These are phyloP conservation scores for Selaginella tamariscina DNA, from an alignment of 75 land plant genomes.

Conservation along the genomic window DNA sequence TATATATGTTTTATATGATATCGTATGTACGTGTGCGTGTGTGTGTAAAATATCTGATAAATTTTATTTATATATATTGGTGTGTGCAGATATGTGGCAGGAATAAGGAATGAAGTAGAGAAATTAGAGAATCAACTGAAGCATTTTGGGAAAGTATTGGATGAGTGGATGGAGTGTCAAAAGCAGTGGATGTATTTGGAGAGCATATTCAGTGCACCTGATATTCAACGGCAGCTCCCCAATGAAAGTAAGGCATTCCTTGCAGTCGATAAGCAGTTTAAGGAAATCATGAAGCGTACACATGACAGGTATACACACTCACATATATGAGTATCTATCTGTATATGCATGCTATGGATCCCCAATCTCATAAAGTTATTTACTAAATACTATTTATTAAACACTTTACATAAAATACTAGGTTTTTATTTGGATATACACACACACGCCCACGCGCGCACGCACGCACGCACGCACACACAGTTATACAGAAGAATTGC, in stretches of 20 bases:
- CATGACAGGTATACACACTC: constrained; percentile 36
- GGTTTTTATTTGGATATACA: too few relatives aligned
- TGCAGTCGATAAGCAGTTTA: constrained; percentile 34
- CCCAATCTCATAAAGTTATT: too few relatives aligned
- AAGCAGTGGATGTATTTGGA: constrained; percentile 38
- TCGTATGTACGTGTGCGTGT: too few relatives aligned
- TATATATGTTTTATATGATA: too few relatives aligned
- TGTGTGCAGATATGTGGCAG: constrained; percentile 21
- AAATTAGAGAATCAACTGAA: constrained; percentile 23
- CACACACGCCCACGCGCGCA: too few relatives aligned
- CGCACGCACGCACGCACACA: too few relatives aligned
- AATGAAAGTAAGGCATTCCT: constrained; percentile 34
- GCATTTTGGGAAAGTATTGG: constrained; percentile 26
- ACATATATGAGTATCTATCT: background rate
- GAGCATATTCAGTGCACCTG: constrained; percentile 33
- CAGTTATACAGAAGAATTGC: too few relatives aligned
- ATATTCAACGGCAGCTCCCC: constrained; percentile 32
- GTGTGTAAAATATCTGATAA: too few relatives aligned
- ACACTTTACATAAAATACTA: too few relatives aligned
- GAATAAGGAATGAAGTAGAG: constrained; percentile 28
- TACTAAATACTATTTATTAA: too few relatives aligned
- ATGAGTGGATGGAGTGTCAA: constrained; percentile 35
- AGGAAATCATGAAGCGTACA: constrained; percentile 30
- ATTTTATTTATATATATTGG: too few relatives aligned
- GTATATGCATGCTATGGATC: background rate